phyloP scores from a whole-genome alignment of 305 asterid genomes.

The Solanum hybrid region DNA sequence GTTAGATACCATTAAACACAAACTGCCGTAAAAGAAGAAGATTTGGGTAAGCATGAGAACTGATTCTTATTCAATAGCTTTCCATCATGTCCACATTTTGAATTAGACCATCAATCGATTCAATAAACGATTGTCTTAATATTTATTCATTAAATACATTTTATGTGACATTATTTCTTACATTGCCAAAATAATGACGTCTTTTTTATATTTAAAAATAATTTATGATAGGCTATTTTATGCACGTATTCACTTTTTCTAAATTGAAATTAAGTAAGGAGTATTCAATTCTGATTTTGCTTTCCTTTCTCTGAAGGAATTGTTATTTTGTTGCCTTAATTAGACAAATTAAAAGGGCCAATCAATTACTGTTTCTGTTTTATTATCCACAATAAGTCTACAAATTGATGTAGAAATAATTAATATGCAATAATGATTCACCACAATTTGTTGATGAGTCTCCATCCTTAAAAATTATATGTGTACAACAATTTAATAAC shows the following conservation, averaged over 20 bases:
- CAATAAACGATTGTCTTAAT: background rate
- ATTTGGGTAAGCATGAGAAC: background rate
- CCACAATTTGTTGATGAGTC: background rate
- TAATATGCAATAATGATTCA: background rate
- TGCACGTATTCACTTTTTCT: background rate
- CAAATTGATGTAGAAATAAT: background rate
- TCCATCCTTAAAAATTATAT: background rate
- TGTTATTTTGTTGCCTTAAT: background rate
- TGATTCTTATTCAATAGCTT: background rate
- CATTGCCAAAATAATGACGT: background rate
- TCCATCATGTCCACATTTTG: background rate
- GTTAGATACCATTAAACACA: background rate
- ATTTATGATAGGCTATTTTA: background rate
- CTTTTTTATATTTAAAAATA: background rate
- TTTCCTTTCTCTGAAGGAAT: background rate
- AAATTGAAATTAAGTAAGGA: background rate
- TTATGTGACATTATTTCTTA: background rate
- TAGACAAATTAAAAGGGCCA: background rate
- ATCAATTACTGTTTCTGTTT: background rate
- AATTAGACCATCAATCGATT: background rate
- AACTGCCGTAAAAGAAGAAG: background rate
- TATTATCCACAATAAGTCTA: background rate
- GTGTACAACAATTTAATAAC: background rate
- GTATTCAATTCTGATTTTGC: background rate
- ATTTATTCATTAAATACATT: background rate